Conservation (phyloP, 495 filamentous ascomycete species). For the Neurospora sp. region DNA sequence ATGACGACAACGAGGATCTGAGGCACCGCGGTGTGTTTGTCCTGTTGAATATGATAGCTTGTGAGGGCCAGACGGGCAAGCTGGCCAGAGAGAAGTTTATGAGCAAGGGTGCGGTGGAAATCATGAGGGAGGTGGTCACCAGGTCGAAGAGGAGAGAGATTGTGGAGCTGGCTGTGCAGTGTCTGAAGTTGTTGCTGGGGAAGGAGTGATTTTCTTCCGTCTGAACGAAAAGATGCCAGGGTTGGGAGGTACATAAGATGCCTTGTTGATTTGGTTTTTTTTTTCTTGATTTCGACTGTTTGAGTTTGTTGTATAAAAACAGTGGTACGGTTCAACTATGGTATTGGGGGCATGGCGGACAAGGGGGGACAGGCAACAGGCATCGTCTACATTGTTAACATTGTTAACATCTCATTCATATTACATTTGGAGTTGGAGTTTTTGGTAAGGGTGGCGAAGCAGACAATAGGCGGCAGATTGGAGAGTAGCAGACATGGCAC, state of each 20-base stretch:
- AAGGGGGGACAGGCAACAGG: neutral
- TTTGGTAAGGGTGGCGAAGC: neutral
- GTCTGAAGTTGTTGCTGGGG: slow-evolving; percentile 48
- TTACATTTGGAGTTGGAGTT: neutral
- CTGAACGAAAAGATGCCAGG: neutral
- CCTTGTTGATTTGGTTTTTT: neutral
- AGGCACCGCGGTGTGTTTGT: slow-evolving; percentile 71
- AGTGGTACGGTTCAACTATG: neutral
- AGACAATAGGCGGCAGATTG: neutral
- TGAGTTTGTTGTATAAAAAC: neutral
- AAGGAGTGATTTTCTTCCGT: neutral
- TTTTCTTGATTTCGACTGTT: neutral
- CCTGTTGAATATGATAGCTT: slow-evolving; percentile 50
- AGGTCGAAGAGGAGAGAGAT: slow-evolving; percentile 52
- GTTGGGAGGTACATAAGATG: neutral
- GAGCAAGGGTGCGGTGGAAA: slow-evolving; percentile 45
- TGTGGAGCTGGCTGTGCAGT: slow-evolving; percentile 52
- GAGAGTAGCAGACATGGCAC: neutral
- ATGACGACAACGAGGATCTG: slow-evolving; percentile 64
- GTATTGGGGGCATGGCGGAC: neutral
- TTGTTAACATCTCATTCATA: neutral
- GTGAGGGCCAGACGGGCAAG: slow-evolving; percentile 41
- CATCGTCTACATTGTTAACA: neutral
- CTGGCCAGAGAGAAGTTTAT: slow-evolving; percentile 34
- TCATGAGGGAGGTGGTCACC: slow-evolving; percentile 53